phyloP scores from a whole-genome alignment of 2,329 filamentous ascomycete species.

The Cladosporium colombiae region DNA sequence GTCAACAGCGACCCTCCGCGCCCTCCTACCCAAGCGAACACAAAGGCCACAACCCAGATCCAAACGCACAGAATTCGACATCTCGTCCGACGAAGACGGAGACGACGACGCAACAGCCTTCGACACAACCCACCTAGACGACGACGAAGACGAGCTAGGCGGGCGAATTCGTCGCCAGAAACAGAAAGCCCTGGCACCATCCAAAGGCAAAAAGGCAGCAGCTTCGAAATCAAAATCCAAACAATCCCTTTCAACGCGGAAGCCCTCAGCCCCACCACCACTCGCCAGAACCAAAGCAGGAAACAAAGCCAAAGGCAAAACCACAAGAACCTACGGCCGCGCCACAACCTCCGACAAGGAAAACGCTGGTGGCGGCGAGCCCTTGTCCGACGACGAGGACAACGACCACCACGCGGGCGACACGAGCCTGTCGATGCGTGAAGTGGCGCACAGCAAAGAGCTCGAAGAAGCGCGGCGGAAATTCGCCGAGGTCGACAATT shows the following conservation, averaged over 20 bases:
- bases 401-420: conserved; percentile 17
- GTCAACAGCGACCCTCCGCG: conserved; percentile 48
- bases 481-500: conserved; percentile 52
- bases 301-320: conserved; percentile 7
- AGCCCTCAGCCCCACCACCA: conserved; percentile 19
- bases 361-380: conserved; percentile 4
- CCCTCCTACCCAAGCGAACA: conserved; percentile 46
- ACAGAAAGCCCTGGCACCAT: conserved; percentile 22
- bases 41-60: conserved; percentile 28
- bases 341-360: conserved; percentile 14
- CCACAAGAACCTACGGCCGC: conserved; percentile 35
- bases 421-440: conserved; percentile 33
- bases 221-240: conserved; percentile 14
- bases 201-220: conserved; percentile 23
- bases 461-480: conserved; percentile 48
- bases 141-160: conserved; percentile 46
- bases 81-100: conserved; percentile 41
- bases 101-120: conserved; percentile 18
- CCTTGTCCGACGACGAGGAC: conserved; percentile 9
- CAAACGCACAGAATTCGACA: conserved; percentile 42
- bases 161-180: conserved; percentile 26
- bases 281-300: conserved; percentile 9
- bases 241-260: conserved; percentile 18
- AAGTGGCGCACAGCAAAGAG: conserved; percentile 38
- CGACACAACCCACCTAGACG: conserved; percentile 24